Base-by-base conservation (phyloP, 208 protist species). In the Crithidia fasciculata region DNA sequence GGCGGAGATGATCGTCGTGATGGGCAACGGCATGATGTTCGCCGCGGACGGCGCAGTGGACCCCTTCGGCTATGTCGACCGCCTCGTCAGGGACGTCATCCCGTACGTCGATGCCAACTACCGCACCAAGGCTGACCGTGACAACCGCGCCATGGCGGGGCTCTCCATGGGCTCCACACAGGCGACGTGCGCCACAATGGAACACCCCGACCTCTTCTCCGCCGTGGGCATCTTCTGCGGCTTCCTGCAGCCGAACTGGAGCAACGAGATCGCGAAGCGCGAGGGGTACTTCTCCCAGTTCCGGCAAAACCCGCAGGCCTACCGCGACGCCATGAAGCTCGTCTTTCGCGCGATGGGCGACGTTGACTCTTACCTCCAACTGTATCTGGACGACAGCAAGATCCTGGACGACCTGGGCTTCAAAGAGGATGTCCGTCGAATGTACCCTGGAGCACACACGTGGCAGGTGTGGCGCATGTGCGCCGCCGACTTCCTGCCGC, bases 91-190 rank as follows among this genome's bases (percentile, higher is more conserved):
- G 63, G 75, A 81, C 54, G 64, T 81, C 18, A 76, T 81, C 37
- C 80, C 80, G 15, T 81, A 77, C 36, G 65, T 84, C 39, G 80
- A 84, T 16, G 57, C 7, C 37, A 71, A 67, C 55, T 84, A 72
- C 68, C 74, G 75, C 55, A 78, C 76, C 18, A 15, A 53, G 36
- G 41, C 47, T 13, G 80, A 84, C 41, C 54, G 63, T 37, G 65
- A 64, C 37, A 43, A 76, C 64, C 75, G 75, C 62, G 70, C 75
- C 37, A 60, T 84, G 37, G 80, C 75, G n/a, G 75, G 80, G 19
- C 70, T 84, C 4, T 81, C 67, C 50, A 81, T 78, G 65, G 74
- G 74, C 40, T 84, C 75, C 36, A 77, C 72, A 55, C 74, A 81
- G 28, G 66, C 66, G 5, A 76, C 53, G 37, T 61, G 53, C 19